These are phyloP conservation scores for Dictyophora rubrovolvata DNA, from an alignment of 768 basidiomycete genomes.

Conservation along the genomic window DNA sequence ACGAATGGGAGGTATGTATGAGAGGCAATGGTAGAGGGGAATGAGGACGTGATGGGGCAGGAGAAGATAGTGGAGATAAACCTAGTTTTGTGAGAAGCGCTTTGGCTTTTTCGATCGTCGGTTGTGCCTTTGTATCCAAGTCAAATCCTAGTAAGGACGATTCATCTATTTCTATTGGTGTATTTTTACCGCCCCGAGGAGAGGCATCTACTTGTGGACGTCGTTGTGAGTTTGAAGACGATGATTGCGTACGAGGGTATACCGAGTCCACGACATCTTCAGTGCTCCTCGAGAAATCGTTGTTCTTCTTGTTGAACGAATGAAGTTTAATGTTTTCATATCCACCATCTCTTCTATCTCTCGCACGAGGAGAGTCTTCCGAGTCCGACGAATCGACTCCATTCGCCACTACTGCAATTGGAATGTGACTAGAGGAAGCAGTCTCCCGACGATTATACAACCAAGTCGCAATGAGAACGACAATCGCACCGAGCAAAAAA, in stretches of 20 bases:
- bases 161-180: neutral
- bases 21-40: neutral
- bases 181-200: too few species aligned
- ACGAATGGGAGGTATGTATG: neutral
- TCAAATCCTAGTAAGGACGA: neutral
- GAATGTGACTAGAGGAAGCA: neutral
- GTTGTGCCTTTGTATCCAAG: neutral
- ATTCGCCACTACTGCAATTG: neutral
- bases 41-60: neutral
- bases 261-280: too few species aligned
- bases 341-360: neutral
- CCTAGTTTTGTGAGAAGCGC: neutral
- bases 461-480: conserved; percentile 34
- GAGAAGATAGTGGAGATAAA: neutral
- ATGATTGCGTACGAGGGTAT: neutral
- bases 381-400: too few species aligned
- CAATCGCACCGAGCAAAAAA: conserved; percentile 32
- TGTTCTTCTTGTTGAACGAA: neutral
- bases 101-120: neutral
- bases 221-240: neutral
- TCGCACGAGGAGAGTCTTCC: neutral
- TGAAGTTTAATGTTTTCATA: neutral
- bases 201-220: neutral
- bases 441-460: conserved; percentile 30
- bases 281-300: too few species aligned